These are phyloP conservation scores for Penicillium canariense DNA, from an alignment of 495 filamentous ascomycete genomes.

Conservation along the genomic window DNA sequence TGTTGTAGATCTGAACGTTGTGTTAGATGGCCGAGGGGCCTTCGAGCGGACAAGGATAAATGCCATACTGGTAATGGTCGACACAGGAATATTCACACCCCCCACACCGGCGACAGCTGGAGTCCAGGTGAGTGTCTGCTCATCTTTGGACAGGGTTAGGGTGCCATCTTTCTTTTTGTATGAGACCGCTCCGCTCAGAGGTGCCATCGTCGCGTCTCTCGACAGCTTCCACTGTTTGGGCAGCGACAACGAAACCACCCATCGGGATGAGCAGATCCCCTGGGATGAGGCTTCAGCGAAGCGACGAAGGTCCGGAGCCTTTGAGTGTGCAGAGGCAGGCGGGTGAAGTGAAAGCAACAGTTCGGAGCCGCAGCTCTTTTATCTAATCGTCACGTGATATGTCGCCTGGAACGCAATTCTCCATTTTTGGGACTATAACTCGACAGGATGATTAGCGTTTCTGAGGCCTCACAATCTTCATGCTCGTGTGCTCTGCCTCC, in stretches of 20 bases:
- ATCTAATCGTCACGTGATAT: constrained; percentile 18
- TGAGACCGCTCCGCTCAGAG: constrained; percentile 65
- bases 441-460: no score
- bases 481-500: no score
- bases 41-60: not conserved
- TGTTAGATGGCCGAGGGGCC: not conserved
- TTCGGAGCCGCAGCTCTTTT: constrained; percentile 21
- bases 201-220: constrained; percentile 48
- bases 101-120: constrained; percentile 53
- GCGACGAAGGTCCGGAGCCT: constrained; percentile 27
- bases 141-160: constrained; percentile 68
- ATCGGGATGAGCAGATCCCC: constrained; percentile 40
- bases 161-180: constrained; percentile 98
- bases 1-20: constrained; percentile 69
- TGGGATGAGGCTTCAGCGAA: constrained; percentile 12
- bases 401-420: not conserved
- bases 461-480: no score
- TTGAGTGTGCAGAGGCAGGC: constrained; percentile 10
- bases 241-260: constrained; percentile 39
- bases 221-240: constrained; percentile 46
- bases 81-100: constrained; percentile 65
- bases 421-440: no score
- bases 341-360: constrained; percentile 13
- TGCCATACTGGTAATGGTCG: constrained; percentile 71
- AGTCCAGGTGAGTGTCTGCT: constrained; percentile 74